Percentiles rank a stretch among this genome's conserved stretches.
Conservation (phyloP, 306 rosid genomes). For the Citrullus colocynthis region DNA sequence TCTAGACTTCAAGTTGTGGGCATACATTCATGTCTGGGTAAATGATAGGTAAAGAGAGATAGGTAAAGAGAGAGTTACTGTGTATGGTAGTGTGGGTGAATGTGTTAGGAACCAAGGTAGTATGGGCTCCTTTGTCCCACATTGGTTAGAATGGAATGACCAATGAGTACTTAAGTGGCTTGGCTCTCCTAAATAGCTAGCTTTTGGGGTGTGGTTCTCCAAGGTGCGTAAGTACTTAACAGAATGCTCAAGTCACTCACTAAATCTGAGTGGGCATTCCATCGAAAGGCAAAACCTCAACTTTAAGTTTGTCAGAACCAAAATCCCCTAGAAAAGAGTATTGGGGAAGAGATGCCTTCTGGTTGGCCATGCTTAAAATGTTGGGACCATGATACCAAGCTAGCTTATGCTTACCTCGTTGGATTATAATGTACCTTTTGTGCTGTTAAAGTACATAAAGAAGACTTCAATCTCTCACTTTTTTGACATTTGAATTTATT, state of each 20-base stretch:
- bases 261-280: not conserved
- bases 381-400: not conserved
- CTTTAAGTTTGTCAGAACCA: not conserved
- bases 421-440: not conserved
- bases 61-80: not conserved
- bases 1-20: not conserved
- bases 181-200: too few species aligned
- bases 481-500: not conserved
- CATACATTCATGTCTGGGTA: not conserved
- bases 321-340: not conserved
- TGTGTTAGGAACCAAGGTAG: too few species aligned
- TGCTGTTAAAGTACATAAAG: too few species aligned
- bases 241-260: not conserved
- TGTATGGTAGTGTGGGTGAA: not conserved
- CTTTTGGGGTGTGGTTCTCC: too few species aligned
- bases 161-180: too few species aligned
- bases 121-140: too few species aligned
- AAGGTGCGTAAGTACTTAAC: too few species aligned
- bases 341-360: not conserved
- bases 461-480: not conserved
- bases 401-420: not conserved
- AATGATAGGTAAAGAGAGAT: not conserved
- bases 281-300: not conserved
- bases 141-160: too few species aligned
- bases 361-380: not conserved